Evolutionary conservation across 345 rosid genomes (phyloP), one percentile per base, ranked within the genome.

Genomic region (Salix brachista): DNA sequence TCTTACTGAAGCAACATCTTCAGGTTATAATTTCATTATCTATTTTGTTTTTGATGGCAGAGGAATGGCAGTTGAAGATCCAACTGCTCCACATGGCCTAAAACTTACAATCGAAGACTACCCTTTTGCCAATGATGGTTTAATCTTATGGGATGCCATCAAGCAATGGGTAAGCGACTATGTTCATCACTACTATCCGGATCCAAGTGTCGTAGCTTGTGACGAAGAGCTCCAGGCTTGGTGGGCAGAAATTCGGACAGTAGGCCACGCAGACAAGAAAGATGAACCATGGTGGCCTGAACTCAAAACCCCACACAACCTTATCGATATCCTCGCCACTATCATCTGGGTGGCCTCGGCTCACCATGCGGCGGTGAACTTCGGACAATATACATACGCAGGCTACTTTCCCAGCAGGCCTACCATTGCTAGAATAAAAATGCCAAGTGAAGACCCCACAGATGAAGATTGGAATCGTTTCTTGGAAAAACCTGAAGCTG

Each of bases 91-190:
- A 18, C 88, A 88, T 0, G 92, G 95, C 2, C 67, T 91, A 25
- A 89, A 90, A 66, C 70, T 92, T 48, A 74, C 84, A 64, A 84
- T 88, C 66, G 76, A 89, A 79, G 95, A 92, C 84, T 91, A 92
- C 71, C 95, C 95, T 11, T 92, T 84, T 23, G 95, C 93, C 0
- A 93, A 90, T 2, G 95, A 92, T 54, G 93, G 97, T 42, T 88
- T 92, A 6, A 91, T 89, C 79, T 84, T 92, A 36, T 92, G 95
- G 93, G 86, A 86, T 30, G 93, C 91, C 21, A 90, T 90, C 37
- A 82, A 85, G 72, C 75, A 84, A 52, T 92, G 93, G 97, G 97
- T 92, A 2, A 75, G 46, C 58, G 88, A 90, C 71, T 92, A 87
- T 81, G 85, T 87, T 70, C 32, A 69, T 21, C 75, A 84, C 79